These are phyloP conservation scores for Podila verticillata DNA, from an alignment of 192 early-diverging fungal genomes.

Conservation along the genomic window DNA sequence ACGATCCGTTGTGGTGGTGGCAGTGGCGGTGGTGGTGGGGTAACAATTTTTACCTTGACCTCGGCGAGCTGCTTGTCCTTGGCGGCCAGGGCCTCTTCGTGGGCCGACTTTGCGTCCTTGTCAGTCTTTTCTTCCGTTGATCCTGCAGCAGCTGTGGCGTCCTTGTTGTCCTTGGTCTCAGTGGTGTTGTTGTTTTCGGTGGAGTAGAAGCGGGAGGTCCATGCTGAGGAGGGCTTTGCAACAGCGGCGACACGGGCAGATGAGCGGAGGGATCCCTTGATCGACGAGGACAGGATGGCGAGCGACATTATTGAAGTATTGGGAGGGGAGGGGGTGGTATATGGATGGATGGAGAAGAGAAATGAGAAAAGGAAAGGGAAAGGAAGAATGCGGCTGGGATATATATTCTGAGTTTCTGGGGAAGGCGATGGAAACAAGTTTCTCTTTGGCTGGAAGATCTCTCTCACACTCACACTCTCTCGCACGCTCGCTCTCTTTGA, in stretches of 20 bases:
- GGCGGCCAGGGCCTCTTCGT: slow-evolving; percentile 58
- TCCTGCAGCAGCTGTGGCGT: slow-evolving; percentile 20
- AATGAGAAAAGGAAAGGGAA: not conserved
- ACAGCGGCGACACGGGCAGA: not conserved
- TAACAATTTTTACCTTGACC: slow-evolving; percentile 69
- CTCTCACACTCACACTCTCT: too few relatives aligned
- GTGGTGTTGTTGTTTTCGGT: slow-evolving; percentile 52
- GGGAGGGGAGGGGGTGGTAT: not conserved
- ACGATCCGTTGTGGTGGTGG: too few relatives aligned
- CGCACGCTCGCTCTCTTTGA: too few relatives aligned
- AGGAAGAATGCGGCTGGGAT: not conserved
- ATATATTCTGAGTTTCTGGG: too few relatives aligned
- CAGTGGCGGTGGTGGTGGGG: too few relatives aligned
- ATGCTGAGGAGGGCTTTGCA: slow-evolving; percentile 19
- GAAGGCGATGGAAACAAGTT: too few relatives aligned
- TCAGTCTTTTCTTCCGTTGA: slow-evolving; percentile 17
- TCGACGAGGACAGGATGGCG: slow-evolving; percentile 6
- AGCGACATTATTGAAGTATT: slow-evolving; percentile 2
- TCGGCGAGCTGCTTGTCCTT: slow-evolving; percentile 87
- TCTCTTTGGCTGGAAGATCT: too few relatives aligned
- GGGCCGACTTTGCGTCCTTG: slow-evolving; percentile 27
- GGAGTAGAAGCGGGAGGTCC: slow-evolving; percentile 47
- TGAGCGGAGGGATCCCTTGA: slow-evolving; percentile 2
- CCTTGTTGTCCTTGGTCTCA: slow-evolving; percentile 30
- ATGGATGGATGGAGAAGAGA: not conserved